A percentile compares a stretch with the other conserved stretches of the same genome.
These are phyloP conservation scores for Trichoderma aggressivum DNA, from an alignment of 2,329 filamentous ascomycete genomes.

Conservation along the genomic window DNA sequence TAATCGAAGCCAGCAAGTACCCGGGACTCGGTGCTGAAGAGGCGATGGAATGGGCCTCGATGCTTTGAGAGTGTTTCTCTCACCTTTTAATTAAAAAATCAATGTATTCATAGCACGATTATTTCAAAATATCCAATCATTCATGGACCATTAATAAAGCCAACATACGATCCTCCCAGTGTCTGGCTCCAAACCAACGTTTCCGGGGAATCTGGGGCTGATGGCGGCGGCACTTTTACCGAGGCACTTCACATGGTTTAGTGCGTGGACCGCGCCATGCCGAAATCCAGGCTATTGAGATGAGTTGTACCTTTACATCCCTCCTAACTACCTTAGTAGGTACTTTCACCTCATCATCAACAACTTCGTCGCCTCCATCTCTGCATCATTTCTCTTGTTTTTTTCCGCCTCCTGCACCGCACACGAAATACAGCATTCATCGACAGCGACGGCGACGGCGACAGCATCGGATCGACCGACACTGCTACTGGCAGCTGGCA, in stretches of 20 bases:
- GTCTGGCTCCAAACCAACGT: neutral
- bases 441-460: neutral
- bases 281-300: neutral
- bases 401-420: too few relatives aligned
- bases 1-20: neutral
- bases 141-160: neutral
- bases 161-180: neutral
- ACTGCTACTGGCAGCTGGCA: neutral
- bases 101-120: neutral
- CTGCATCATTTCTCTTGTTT: accelerated
- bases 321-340: too few relatives aligned
- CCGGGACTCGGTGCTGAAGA: neutral
- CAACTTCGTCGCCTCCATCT: neutral
- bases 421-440: neutral
- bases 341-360: neutral
- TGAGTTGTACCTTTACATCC: neutral
- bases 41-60: neutral
- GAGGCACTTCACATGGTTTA: conserved; percentile 16
- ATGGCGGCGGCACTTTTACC: conserved; percentile 5
- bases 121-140: neutral
- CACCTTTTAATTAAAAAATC: neutral
- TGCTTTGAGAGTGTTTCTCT: too few relatives aligned
- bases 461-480: neutral
- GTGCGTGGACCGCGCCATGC: neutral
- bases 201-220: conserved; percentile 11